Conservation (phyloP, 306 rosid genomes). For the Quercus glauca region DNA sequence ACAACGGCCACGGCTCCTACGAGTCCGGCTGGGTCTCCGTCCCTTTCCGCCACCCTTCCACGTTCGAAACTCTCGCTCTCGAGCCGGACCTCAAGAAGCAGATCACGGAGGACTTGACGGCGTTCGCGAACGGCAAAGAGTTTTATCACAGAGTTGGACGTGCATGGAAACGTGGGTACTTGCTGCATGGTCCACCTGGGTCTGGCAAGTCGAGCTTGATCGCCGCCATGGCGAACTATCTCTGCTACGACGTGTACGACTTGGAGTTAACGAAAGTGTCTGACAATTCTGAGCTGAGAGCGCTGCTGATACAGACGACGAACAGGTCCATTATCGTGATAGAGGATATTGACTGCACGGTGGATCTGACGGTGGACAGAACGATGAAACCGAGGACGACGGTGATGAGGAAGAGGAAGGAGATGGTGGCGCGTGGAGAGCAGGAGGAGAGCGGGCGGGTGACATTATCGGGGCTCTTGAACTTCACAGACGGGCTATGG, state of each 20-base stretch:
- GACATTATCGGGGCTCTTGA: slow-evolving; percentile 78
- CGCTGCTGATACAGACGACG: slow-evolving; percentile 75
- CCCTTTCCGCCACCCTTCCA: slow-evolving; percentile 86
- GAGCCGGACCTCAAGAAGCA: slow-evolving; percentile 66
- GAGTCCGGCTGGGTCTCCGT: slow-evolving; percentile 92
- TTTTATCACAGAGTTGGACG: slow-evolving; percentile 79
- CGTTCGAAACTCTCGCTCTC: slow-evolving; percentile 69
- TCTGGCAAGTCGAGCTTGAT: slow-evolving; percentile 87
- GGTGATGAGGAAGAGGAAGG: slow-evolving; percentile 22
- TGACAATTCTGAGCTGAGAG: slow-evolving; percentile 76
- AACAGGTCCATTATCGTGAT: slow-evolving; percentile 81
- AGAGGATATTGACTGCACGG: slow-evolving; percentile 83
- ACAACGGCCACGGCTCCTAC: slow-evolving; percentile 62
- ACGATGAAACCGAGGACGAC: slow-evolving; percentile 18
- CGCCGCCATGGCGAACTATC: slow-evolving; percentile 83
- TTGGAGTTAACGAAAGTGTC: slow-evolving; percentile 79
- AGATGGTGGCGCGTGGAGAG: slow-evolving; percentile 1
- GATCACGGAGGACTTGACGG: slow-evolving; percentile 55
- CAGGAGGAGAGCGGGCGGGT: slow-evolving; percentile 56
- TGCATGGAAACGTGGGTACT: slow-evolving; percentile 88
- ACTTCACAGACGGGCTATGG: slow-evolving; percentile 88
- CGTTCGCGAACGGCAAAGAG: slow-evolving; percentile 62
- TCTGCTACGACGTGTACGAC: slow-evolving; percentile 84
- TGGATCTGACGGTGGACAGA: slow-evolving; percentile 72
- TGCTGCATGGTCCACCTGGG: slow-evolving; percentile 84